Conservation (phyloP, 345 rosid genomes). For the Lepidium aucheri region DNA sequence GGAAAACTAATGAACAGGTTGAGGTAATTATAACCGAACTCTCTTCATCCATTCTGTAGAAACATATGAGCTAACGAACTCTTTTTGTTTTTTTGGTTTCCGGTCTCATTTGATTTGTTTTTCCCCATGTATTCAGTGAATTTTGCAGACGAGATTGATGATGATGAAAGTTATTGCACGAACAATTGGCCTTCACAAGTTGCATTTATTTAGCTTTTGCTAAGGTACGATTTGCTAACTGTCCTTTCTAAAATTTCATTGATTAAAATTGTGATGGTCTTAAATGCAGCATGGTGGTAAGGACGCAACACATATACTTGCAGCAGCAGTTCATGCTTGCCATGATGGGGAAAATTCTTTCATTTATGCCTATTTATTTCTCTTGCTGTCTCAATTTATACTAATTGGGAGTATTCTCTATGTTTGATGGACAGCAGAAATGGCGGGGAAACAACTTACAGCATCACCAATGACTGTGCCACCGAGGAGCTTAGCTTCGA, state of each 20-base stretch:
- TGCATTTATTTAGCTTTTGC: constrained; percentile 70
- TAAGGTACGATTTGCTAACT: constrained; percentile 42
- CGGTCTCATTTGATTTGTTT: no score
- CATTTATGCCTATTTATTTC: not conserved
- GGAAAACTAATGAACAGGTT: constrained; percentile 58
- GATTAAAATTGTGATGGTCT: not conserved
- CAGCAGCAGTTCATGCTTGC: constrained; percentile 94
- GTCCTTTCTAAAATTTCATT: no score
- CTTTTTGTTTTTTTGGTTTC: not conserved
- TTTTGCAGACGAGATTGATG: constrained; percentile 86
- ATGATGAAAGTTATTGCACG: constrained; percentile 85
- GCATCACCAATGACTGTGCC: constrained; percentile 49
- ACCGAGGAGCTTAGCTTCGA: constrained; percentile 44
- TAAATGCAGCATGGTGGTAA: constrained; percentile 82
- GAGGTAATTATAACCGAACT: constrained; percentile 49
- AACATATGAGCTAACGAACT: not conserved
- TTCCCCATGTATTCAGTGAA: no score
- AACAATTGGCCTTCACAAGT: constrained; percentile 80
- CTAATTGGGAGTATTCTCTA: not conserved
- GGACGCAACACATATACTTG: constrained; percentile 84
- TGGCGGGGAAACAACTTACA: constrained; percentile 64
- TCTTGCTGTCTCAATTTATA: not conserved
- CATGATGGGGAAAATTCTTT: constrained; percentile 41
- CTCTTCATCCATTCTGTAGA: not conserved
- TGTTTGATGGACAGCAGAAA: constrained; percentile 20